Percentiles rank a stretch among this genome's conserved stretches.
phyloP scores from a whole-genome alignment of 2,329 filamentous ascomycete genomes.

The Myotisia sp. region DNA sequence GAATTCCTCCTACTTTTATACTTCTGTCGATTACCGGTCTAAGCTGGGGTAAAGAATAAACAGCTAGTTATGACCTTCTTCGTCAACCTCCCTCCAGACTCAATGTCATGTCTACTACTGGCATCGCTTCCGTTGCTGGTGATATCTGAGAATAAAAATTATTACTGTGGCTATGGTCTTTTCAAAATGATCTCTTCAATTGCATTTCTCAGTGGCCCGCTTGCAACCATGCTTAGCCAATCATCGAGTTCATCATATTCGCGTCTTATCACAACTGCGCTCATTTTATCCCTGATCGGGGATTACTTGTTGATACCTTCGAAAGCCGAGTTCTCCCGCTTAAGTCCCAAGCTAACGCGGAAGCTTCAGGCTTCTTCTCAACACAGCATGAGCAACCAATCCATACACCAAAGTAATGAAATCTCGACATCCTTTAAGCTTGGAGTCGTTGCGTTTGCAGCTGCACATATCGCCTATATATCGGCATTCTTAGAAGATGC shows the following conservation, averaged over 20 bases:
- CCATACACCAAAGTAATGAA: neutral
- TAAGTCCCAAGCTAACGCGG: neutral
- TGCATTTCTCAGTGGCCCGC: conserved; percentile 17
- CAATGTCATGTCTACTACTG: conserved; percentile 14
- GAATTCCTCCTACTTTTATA: no score
- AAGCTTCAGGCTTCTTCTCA: no score
- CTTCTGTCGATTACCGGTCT: no score
- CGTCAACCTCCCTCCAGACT: conserved; percentile 14
- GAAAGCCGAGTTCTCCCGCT: conserved; percentile 13
- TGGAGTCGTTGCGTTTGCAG: conserved; percentile 19
- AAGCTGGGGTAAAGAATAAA: no score
- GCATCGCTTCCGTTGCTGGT: conserved; percentile 16
- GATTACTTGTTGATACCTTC: conserved; percentile 19
- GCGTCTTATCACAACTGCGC: conserved; percentile 15
- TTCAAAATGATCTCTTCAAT: conserved; percentile 20
- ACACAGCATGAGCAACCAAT: neutral
- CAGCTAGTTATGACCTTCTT: no score
- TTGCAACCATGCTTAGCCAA: conserved; percentile 11
- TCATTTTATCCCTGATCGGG: conserved; percentile 16
- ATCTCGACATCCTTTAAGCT: conserved; percentile 18
- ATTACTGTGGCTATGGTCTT: conserved; percentile 15
- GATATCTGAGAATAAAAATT: conserved; percentile 17
- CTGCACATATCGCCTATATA: conserved; percentile 19
- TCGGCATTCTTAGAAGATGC: conserved; percentile 16
- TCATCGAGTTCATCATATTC: conserved; percentile 14